Percentiles rank a stretch among this genome's conserved stretches.
phyloP scores from a whole-genome alignment of 2,329 filamentous ascomycete genomes.

The Trichoderma aggressivum region DNA sequence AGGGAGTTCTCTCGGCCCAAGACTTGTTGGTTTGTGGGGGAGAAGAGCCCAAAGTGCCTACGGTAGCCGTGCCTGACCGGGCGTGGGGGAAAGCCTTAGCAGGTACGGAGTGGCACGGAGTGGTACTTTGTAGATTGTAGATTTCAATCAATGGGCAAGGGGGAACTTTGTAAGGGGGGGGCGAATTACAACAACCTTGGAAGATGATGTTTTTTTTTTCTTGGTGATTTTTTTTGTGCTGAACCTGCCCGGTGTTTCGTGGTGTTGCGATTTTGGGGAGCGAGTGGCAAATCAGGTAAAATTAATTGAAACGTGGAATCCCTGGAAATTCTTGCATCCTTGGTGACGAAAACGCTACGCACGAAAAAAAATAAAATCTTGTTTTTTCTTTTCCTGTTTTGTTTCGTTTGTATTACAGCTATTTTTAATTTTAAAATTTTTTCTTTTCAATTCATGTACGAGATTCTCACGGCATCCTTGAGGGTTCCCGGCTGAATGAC shows the following conservation, averaged over 20 bases:
- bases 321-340: not conserved
- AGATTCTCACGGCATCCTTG: not conserved
- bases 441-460: not conserved
- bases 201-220: not conserved
- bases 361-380: not conserved
- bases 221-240: not conserved
- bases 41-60: not conserved
- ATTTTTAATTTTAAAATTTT: not conserved
- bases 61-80: conserved; percentile 16
- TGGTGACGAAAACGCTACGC: not conserved
- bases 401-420: not conserved
- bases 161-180: not conserved
- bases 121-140: not conserved
- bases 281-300: not conserved
- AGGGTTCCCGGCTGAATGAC: not conserved
- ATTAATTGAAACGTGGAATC: not conserved
- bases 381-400: not conserved
- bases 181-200: not conserved
- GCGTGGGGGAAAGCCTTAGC: not conserved
- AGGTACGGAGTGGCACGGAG: too few relatives aligned
- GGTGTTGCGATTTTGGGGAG: not conserved
- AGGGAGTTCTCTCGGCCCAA: not conserved
- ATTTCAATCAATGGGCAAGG: not conserved
- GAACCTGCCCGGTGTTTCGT: not conserved
- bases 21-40: not conserved